Percentiles rank a stretch among this genome's conserved stretches.
phyloP scores from a whole-genome alignment of 2,329 filamentous ascomycete genomes.

The Plectosphaerella sp. region DNA sequence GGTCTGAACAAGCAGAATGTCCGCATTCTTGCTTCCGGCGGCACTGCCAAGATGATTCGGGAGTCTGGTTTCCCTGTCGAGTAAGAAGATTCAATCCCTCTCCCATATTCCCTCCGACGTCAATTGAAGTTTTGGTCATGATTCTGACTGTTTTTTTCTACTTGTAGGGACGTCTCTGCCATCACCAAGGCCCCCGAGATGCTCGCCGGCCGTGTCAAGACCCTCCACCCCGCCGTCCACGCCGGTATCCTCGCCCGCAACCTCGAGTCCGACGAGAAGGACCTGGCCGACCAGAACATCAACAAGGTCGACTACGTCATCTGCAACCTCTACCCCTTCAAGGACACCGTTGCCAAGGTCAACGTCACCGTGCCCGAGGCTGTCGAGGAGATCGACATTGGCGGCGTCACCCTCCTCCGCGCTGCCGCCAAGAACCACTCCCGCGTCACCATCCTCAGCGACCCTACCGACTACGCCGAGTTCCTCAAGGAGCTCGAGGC shows the following conservation, averaged over 20 bases:
- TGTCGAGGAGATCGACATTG: conserved; percentile 98
- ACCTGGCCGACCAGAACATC: conserved; percentile 91
- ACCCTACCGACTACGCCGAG: conserved; percentile 88
- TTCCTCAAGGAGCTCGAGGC: conserved; percentile 88
- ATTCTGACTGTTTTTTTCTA: background rate
- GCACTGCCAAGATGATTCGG: conserved; percentile 92
- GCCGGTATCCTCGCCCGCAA: conserved; percentile 90
- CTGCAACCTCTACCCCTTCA: conserved; percentile 99
- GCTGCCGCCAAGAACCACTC: conserved; percentile 98
- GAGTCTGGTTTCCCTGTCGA: conserved; percentile 95
- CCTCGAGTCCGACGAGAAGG: conserved; percentile 93
- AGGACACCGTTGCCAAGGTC: conserved; percentile 94
- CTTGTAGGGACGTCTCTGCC: conserved; percentile 80
- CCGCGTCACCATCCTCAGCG: conserved; percentile 91
- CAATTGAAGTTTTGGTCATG: background rate
- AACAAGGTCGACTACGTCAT: conserved; percentile 93
- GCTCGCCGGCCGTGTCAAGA: conserved; percentile 83
- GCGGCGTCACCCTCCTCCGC: conserved; percentile 91
- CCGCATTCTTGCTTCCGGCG: conserved; percentile 88
- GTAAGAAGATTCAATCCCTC: conserved; percentile 45
- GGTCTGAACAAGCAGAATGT: conserved; percentile 86
- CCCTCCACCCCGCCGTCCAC: conserved; percentile 89
- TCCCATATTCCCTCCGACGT: background rate
- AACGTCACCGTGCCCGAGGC: conserved; percentile 96
- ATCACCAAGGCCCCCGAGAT: conserved; percentile 98